Conservation (phyloP, 202 grass and related monocot genomes). For the Panicum virgatum region DNA sequence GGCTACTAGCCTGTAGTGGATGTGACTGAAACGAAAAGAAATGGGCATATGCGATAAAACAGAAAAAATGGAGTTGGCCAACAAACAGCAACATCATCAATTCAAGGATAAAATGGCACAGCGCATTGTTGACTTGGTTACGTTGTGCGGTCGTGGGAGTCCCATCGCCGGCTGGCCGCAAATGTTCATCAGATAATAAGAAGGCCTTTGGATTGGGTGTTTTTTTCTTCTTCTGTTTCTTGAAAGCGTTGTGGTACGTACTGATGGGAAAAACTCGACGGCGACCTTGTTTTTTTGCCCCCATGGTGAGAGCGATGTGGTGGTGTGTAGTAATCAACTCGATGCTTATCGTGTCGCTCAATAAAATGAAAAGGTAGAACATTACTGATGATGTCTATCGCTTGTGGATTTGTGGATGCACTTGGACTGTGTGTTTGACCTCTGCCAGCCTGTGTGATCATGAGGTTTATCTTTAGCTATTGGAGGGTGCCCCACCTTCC, state of each 20-base stretch:
- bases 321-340: background rate
- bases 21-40: background rate
- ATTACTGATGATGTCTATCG: background rate
- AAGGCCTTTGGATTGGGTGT: background rate
- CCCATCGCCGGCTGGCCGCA: background rate
- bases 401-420: background rate
- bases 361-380: background rate
- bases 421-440: background rate
- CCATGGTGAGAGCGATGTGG: background rate
- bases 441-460: background rate
- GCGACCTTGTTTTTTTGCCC: background rate
- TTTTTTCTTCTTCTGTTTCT: background rate
- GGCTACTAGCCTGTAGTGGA: background rate
- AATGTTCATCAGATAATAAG: background rate
- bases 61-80: background rate
- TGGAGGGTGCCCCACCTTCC: background rate
- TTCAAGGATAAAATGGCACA: background rate
- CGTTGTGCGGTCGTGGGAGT: background rate
- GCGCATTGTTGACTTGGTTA: background rate
- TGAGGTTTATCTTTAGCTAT: background rate
- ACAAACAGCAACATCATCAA: background rate
- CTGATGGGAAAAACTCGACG: background rate
- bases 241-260: background rate
- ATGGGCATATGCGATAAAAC: background rate
- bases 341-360: background rate